Conservation (phyloP, 192 early-diverging fungal species). For the Phycomyces blakesleeanus region DNA sequence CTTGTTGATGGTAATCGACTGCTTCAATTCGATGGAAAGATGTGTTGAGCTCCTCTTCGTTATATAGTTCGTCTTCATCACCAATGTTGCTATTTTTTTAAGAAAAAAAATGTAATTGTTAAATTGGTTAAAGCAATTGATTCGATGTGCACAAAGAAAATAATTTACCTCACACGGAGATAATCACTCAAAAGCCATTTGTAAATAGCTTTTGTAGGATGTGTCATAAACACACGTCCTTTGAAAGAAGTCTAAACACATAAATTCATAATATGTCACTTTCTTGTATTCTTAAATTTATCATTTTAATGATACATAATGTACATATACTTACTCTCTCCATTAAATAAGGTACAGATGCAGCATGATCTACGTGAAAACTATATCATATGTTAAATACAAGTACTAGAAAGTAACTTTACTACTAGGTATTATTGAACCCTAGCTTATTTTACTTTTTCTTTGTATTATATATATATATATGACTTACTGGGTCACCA, state of each 20-base stretch:
- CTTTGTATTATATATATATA: not conserved
- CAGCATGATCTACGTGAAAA: constrained; percentile 98
- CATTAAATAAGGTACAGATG: constrained; percentile 92
- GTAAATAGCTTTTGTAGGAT: constrained; percentile 97
- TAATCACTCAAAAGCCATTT: constrained; percentile 95
- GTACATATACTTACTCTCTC: constrained; percentile 80
- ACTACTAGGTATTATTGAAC: no score
- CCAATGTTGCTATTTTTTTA: constrained; percentile 64
- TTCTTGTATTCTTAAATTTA: no score
- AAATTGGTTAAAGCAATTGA: constrained; percentile 30
- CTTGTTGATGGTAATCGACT: constrained; percentile 93
- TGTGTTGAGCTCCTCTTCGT: constrained; percentile 79
- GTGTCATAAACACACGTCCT: constrained; percentile 98
- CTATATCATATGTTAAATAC: constrained; percentile 39
- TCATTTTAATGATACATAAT: no score
- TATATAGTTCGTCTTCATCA: constrained; percentile 82
- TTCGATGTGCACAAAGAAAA: no score
- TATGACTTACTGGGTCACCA: constrained; percentile 83
- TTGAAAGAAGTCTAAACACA: constrained; percentile 94
- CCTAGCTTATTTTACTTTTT: not conserved
- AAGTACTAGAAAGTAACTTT: no score
- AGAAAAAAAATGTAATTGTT: no score
- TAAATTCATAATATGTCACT: not conserved
- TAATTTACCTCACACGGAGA: constrained; percentile 79
- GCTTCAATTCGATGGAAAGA: constrained; percentile 89